Evolutionary conservation across 1,284 basidiomycete genomes (phyloP), one percentile per base, ranked within the genome.

Genomic region (Peniophora sp.): DNA sequence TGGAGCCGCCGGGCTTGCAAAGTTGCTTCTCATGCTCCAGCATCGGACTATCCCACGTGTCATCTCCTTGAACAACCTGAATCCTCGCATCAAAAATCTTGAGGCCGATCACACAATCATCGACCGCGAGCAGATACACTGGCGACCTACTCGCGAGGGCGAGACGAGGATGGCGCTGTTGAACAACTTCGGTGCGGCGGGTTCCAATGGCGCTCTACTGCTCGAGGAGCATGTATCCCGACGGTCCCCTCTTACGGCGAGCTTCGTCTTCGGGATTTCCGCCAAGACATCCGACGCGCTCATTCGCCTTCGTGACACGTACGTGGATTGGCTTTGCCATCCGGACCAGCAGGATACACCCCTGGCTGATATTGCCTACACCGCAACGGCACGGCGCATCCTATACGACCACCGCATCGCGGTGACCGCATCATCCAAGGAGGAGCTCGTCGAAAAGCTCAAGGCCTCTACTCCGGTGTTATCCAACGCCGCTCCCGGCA

Each of bases 181-280:
- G 47, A 87, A 84, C 57, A 88, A 87, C 57, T 88, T 86, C 56
- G 85, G 85, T 17, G 85, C 85, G 0, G 73, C 85, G 18, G 85
- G 85, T 0, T 85, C 84, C 10, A 88, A 88, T 52, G 72, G 74
- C 1, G 77, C 82, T 0, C 57, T 85, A 12, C 50, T 88, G 5
- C 57, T 88, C 1, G 81, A 86, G 55, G 84, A 86, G 50, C 58
- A 67, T 47, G 46, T 54, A n/a, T n/a, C n/a, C n/a, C 24, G 9
- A 53, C 24, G 24, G 44, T 22, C 47, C 37, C 14, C 15, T 49
- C 20, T 15, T 3, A 22, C 44, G 22, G 49, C 47, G 27, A 1
- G 58, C 37, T 64, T 73, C 45, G 64, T 83, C 1, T 72, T 87
- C 48, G 81, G 79, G 3, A 56, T 88, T 5, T 84, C 83, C 0